These are phyloP conservation scores for Apiospora koreana DNA, from an alignment of 2,329 filamentous ascomycete genomes.

Conservation along the genomic window DNA sequence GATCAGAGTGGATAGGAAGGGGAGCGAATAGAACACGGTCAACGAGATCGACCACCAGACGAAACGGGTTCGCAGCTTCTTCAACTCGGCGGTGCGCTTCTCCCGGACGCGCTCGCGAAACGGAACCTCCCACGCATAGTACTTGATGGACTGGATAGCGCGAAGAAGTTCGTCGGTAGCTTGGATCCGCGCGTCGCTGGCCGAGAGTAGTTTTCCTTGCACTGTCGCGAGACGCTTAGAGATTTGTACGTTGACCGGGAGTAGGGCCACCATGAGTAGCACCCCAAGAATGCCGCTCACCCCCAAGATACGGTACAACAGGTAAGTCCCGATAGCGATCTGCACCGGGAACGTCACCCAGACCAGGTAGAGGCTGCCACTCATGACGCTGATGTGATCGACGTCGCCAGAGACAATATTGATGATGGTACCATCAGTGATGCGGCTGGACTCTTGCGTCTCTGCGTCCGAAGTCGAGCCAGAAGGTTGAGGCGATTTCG, in stretches of 20 bases:
- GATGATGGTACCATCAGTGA: background rate
- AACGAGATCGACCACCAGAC: conserved; percentile 67
- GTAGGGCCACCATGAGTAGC: background rate
- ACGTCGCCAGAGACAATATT: background rate
- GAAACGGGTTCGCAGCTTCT: conserved; percentile 60
- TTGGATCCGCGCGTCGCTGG: conserved; percentile 60
- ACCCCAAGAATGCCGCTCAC: background rate
- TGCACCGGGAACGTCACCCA: background rate
- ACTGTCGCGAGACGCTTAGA: background rate
- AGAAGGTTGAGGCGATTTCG: background rate
- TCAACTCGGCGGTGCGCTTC: conserved; percentile 60
- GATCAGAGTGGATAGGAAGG: conserved; percentile 67
- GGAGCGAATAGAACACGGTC: conserved; percentile 65
- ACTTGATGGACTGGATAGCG: conserved; percentile 71
- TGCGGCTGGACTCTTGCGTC: background rate
- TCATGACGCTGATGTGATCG: background rate
- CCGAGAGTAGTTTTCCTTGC: background rate
- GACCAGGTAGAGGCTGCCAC: background rate
- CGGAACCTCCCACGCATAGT: conserved; percentile 69
- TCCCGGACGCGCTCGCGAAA: conserved; percentile 66
- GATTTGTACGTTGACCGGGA: background rate
- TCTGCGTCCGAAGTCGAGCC: background rate
- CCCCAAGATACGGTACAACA: background rate
- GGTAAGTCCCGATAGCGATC: background rate
- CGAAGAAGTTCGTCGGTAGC: conserved; percentile 70